Evolutionary conservation across 306 rosid genomes (phyloP).

Genomic region (Cucurbita moschata): DNA sequence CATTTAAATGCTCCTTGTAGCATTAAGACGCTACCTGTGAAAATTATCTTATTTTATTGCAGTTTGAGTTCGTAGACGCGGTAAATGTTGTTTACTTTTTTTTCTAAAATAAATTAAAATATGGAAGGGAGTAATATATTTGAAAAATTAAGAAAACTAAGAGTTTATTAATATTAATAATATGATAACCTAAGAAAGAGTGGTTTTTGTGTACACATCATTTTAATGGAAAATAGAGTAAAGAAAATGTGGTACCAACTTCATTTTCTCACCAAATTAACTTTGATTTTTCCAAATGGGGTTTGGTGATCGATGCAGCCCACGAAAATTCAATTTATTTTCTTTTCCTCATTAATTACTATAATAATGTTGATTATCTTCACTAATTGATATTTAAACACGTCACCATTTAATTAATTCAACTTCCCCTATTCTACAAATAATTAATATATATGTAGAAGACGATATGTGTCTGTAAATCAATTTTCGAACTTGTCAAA

Average conservation of each 20-base stretch:
- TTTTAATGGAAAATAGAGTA: background rate
- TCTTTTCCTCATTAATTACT: background rate
- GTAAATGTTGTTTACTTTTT: too few relatives aligned
- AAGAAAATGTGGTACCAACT: constrained; percentile 1
- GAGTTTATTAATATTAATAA: background rate
- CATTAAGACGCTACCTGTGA: too few relatives aligned
- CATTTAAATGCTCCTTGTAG: too few relatives aligned
- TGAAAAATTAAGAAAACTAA: too few relatives aligned
- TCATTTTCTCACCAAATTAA: background rate
- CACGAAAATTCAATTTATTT: background rate
- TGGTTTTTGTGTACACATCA: background rate
- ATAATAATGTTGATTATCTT: background rate
- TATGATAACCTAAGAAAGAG: background rate
- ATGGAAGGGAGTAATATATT: too few relatives aligned
- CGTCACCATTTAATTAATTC: background rate
- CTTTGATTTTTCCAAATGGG: background rate
- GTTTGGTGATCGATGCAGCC: background rate
- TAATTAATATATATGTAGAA: background rate
- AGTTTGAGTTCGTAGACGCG: too few relatives aligned
- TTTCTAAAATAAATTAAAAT: too few relatives aligned
- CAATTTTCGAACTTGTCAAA: background rate
- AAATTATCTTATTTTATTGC: too few relatives aligned
- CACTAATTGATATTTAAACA: background rate
- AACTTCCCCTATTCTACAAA: background rate
- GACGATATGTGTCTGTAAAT: too few relatives aligned